A percentile compares a stretch with the other conserved stretches of the same genome.
Conservation (phyloP, 768 basidiomycete genomes). For the Lentinula boryana region DNA sequence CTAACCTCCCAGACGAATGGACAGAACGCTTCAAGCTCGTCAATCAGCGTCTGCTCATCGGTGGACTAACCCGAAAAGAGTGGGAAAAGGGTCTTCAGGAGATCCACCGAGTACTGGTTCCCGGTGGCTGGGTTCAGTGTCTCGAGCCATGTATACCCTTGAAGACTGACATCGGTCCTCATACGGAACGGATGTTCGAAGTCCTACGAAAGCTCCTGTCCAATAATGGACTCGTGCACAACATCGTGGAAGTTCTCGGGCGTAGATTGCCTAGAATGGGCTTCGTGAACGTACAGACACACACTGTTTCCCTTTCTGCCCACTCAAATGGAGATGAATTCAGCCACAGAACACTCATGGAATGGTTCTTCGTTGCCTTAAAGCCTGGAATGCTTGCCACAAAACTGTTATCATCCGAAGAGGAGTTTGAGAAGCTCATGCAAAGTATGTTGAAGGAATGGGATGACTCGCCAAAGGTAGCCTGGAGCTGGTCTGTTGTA, state of each 20-base stretch:
- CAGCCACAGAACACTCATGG: not conserved
- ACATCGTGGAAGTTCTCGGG: not conserved
- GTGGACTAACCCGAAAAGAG: conserved; percentile 19
- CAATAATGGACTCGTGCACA: not conserved
- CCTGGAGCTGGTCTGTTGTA: not conserved
- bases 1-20: conserved; percentile 23
- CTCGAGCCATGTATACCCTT: conserved; percentile 12
- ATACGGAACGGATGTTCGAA: not conserved
- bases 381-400: conserved; percentile 1
- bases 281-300: not conserved
- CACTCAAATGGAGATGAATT: not conserved
- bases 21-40: conserved; percentile 22
- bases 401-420: not conserved
- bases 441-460: conserved; percentile 1
- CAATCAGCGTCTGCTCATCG: conserved; percentile 25
- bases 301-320: not conserved
- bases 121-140: conserved; percentile 27
- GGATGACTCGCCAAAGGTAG: conserved; percentile 3
- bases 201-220: not conserved
- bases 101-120: conserved; percentile 23
- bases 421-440: conserved; percentile 2
- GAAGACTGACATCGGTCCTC: not conserved
- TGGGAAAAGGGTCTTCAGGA: conserved; percentile 21
- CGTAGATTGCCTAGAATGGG: not conserved
- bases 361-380: not conserved